Base-by-base conservation (phyloP, 495 filamentous ascomycete genomes). In the Tuber calosporum region DNA sequence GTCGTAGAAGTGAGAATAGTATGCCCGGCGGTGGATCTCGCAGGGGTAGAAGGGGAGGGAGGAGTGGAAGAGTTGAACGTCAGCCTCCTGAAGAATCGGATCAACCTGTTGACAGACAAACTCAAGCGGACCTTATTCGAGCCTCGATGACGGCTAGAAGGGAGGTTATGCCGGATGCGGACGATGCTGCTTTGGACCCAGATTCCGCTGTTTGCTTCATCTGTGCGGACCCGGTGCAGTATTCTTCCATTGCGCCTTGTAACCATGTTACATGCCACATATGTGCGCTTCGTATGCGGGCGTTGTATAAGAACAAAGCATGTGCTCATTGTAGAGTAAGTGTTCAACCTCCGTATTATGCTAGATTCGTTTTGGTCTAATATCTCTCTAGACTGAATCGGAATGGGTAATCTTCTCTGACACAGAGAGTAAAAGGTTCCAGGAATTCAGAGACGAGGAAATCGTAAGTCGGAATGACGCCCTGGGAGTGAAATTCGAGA, bases 261-360 rank as follows among this genome's bases (percentile, higher is more conserved):
- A 97, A 95, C 82, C 96, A 99, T 83, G 87, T 90, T 30, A 97
- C 93, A 15, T 99, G 95, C 82, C 95, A 98, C 84, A 96, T 98
- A 71, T 99, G 95, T 82, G 89, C 93, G 4, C 83, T 99, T 77
- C 87, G 96, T 68, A 85, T 97, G 84, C 87, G 95, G 69, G 95
- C 93, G 0, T 83, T 99, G 66, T 99, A 98, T 82, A 98, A 97
- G 86, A 94, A 88, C 73, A 96, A 94, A 82, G 90, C 91, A 70
- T 99, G 95, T 81, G 91, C 94, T 22, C 93, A 98, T 84, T 99
- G 95, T 83, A 86, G 95, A 72, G 93, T 94, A 87, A 77, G 90
- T 84, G 36, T 2, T 40, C 53, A 34, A 62, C 13, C 34, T 36
- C 20, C 41, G 40, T 75, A 26, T 43, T 73, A 30, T 75, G 39